Conservation (phyloP, 1,284 basidiomycete genomes). For the Uromyces viciae-fabae region DNA sequence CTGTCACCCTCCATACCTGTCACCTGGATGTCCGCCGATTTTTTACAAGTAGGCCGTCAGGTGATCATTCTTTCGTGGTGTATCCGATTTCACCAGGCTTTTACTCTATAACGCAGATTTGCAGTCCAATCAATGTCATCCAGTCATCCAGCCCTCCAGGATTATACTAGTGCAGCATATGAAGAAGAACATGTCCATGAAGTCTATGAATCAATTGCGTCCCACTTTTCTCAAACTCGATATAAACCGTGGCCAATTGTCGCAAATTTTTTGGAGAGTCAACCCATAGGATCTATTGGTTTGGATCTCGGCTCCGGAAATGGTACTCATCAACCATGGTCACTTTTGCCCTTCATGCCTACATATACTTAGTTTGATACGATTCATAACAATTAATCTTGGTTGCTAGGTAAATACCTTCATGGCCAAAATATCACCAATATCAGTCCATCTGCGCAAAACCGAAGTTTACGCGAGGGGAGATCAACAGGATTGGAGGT, state of each 20-base stretch:
- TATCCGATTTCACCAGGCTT: no score
- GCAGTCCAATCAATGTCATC: no score
- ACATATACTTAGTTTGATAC: not conserved
- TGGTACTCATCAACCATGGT: slow-evolving; percentile 77
- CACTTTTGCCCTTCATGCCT: no score
- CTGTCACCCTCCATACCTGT: no score
- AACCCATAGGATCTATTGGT: slow-evolving; percentile 75
- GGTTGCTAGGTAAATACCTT: slow-evolving; percentile 32
- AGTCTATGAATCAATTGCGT: slow-evolving; percentile 84
- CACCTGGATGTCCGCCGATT: no score
- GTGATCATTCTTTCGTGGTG: no score
- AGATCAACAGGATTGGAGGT: not conserved
- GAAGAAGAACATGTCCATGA: slow-evolving; percentile 73
- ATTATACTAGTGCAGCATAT: slow-evolving; percentile 51
- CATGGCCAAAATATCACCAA: slow-evolving; percentile 41
- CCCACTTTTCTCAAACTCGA: slow-evolving; percentile 85
- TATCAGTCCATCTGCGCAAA: not conserved
- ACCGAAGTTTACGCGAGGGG: not conserved
- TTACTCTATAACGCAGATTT: no score
- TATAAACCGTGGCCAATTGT: slow-evolving; percentile 99
- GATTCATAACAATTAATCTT: not conserved
- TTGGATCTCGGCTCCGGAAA: slow-evolving; percentile 95
- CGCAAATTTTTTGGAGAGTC: slow-evolving; percentile 68
- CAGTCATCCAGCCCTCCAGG: no score
- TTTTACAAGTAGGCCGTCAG: no score